Evolutionary conservation across 441 rosid genomes (phyloP).

Genomic region (Corymbia calophylla): DNA sequence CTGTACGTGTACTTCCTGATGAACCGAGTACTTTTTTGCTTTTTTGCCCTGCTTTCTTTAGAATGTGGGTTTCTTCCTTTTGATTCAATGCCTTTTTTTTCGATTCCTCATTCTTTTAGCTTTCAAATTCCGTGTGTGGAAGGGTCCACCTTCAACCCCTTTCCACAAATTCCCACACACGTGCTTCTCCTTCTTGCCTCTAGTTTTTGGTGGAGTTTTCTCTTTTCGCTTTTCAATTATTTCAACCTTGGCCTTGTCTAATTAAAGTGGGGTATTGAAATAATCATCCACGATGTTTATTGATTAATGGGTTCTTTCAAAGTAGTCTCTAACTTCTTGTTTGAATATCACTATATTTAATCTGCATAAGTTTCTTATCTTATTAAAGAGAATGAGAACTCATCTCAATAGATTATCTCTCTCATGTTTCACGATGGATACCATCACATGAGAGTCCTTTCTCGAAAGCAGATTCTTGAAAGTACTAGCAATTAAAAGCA

Average conservation of each 20-base stretch:
- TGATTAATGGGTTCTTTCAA: neutral
- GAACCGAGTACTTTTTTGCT: neutral
- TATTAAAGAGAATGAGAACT: neutral
- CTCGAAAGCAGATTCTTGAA: neutral
- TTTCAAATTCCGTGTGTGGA: neutral
- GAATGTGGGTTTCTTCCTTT: neutral
- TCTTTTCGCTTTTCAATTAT: neutral
- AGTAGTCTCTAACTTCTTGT: neutral
- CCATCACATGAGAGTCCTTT: neutral
- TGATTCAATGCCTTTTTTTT: neutral
- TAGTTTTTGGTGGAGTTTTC: neutral
- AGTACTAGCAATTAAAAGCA: neutral
- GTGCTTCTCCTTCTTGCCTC: neutral
- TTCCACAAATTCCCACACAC: neutral
- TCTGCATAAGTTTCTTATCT: neutral
- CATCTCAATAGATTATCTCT: too few species aligned
- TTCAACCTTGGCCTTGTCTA: neutral
- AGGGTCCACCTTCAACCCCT: neutral
- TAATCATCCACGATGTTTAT: neutral
- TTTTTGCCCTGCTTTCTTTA: neutral
- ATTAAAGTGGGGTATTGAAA: neutral
- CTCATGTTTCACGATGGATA: neutral
- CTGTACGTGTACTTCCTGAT: neutral
- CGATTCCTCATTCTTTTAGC: neutral
- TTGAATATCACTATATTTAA: neutral